phyloP scores from a whole-genome alignment of 2,329 filamentous ascomycete genomes.

The Fusarium xyrophilum region DNA sequence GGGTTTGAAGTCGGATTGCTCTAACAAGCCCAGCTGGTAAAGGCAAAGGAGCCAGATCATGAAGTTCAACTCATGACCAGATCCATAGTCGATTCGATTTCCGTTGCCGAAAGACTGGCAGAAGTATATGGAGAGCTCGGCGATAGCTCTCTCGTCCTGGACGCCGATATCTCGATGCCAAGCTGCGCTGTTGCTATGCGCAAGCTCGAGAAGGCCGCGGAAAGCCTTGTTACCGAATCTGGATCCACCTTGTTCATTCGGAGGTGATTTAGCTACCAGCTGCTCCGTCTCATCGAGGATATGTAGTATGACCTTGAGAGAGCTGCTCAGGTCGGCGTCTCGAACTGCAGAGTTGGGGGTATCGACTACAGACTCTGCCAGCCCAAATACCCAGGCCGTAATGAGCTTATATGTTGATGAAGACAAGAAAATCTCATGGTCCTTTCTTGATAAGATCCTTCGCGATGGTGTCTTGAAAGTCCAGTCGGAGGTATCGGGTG shows the following conservation, averaged over 20 bases:
- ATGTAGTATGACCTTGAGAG: slow-evolving; percentile 68
- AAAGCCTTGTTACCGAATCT: slow-evolving; percentile 96
- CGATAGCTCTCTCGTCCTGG: slow-evolving; percentile 58
- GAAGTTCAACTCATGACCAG: slow-evolving; percentile 97
- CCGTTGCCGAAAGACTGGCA: slow-evolving; percentile 85
- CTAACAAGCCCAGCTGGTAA: slow-evolving; percentile 75
- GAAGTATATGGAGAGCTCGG: slow-evolving; percentile 82
- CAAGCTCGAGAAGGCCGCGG: slow-evolving; percentile 76
- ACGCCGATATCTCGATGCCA: slow-evolving; percentile 73
- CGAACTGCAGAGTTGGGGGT: slow-evolving; percentile 68
- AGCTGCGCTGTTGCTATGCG: slow-evolving; percentile 59
- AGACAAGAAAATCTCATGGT: slow-evolving; percentile 81
- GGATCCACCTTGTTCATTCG: slow-evolving; percentile 85
- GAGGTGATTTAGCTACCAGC: slow-evolving; percentile 73
- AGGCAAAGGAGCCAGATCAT: slow-evolving; percentile 95
- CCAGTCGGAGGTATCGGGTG: slow-evolving; percentile 66
- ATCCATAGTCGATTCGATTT: slow-evolving; percentile 92
- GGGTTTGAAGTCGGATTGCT: slow-evolving; percentile 70
- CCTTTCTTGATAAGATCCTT: slow-evolving; percentile 79
- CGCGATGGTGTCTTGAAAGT: slow-evolving; percentile 72
- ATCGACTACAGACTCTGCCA: slow-evolving; percentile 81
- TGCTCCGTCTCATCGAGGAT: slow-evolving; percentile 74
- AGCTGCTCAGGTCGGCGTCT: slow-evolving; percentile 64
- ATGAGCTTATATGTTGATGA: slow-evolving; percentile 80
- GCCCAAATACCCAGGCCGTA: slow-evolving; percentile 82